Percentiles rank a stretch among this genome's conserved stretches.
Conservation (phyloP, 2,329 filamentous ascomycete genomes). For the Sporothrix variecibatus region DNA sequence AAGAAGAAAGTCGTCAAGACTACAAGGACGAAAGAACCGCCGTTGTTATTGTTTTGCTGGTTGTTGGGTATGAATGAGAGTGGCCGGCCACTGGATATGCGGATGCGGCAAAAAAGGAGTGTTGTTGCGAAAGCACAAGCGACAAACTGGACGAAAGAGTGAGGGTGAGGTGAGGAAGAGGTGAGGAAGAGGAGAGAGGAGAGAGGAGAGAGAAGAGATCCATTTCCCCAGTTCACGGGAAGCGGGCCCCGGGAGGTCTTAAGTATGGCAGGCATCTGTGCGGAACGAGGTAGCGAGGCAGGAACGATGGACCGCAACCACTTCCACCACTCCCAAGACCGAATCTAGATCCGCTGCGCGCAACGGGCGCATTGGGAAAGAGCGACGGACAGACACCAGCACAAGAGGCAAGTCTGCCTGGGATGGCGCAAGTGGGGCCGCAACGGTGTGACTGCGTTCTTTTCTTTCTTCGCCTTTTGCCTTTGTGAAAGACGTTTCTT, state of each 20-base stretch:
- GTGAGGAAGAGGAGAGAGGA: not conserved
- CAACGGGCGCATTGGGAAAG: not conserved
- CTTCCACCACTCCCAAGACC: not conserved
- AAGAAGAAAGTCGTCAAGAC: slow-evolving; percentile 12
- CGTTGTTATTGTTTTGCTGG: slow-evolving; percentile 12
- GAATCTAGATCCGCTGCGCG: not conserved
- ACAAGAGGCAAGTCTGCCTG: not conserved
- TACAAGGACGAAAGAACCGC: not conserved
- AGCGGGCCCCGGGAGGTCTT: not conserved
- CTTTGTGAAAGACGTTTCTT: not conserved
- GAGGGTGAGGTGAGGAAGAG: slow-evolving; percentile 19
- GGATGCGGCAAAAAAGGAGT: slow-evolving; percentile 11
- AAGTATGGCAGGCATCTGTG: slow-evolving; percentile 10
- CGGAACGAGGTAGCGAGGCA: not conserved
- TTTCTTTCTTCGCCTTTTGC: not conserved
- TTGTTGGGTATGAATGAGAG: slow-evolving; percentile 18
- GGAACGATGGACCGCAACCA: not conserved
- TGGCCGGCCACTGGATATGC: slow-evolving; percentile 24
- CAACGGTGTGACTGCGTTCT: slow-evolving; percentile 1
- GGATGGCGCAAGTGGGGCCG: slow-evolving; percentile 11
- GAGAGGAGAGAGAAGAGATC: slow-evolving; percentile 2
- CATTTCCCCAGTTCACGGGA: slow-evolving; percentile 14
- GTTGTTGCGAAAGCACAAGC: slow-evolving; percentile 6
- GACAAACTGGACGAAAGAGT: not conserved
- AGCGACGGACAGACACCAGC: not conserved